A percentile compares a stretch with the other conserved stretches of the same genome.
These are phyloP conservation scores for Alternaria dauci DNA, from an alignment of 2,329 filamentous ascomycete species.

Conservation along the genomic window DNA sequence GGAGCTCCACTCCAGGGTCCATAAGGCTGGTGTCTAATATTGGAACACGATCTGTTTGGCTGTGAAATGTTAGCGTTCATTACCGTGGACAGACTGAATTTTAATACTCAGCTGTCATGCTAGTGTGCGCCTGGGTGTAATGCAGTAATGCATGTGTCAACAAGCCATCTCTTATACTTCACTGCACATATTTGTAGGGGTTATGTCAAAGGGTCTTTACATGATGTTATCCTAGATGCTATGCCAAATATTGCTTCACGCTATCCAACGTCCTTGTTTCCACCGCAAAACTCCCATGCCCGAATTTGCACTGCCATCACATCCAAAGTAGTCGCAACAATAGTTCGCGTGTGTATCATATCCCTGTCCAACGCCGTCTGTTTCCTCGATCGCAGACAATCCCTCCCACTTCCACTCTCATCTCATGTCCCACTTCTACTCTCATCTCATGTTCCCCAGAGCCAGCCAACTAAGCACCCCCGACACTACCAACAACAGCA, in stretches of 20 bases:
- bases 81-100: background rate
- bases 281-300: background rate
- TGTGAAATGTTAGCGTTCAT: background rate
- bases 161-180: background rate
- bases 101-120: background rate
- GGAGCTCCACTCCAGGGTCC: conserved; percentile 12
- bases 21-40: conserved; percentile 14
- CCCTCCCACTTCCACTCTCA: background rate
- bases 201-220: background rate
- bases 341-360: background rate
- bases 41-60: background rate
- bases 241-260: background rate
- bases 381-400: background rate
- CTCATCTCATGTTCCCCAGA: conserved; percentile 1
- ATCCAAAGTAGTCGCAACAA: background rate
- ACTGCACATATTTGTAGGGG: background rate
- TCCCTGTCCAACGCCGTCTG: background rate
- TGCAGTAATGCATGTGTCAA: background rate
- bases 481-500: conserved; percentile 32
- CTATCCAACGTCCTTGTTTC: background rate
- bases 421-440: conserved; percentile 10
- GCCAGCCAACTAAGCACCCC: conserved; percentile 30
- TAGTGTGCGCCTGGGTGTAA: no score
- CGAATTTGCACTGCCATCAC: background rate
- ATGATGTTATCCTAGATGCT: background rate